Evolutionary conservation across 805 yeast species (phyloP), one percentile per base, ranked within the genome.

Genomic region (Starmerella lactis-condensi): DNA sequence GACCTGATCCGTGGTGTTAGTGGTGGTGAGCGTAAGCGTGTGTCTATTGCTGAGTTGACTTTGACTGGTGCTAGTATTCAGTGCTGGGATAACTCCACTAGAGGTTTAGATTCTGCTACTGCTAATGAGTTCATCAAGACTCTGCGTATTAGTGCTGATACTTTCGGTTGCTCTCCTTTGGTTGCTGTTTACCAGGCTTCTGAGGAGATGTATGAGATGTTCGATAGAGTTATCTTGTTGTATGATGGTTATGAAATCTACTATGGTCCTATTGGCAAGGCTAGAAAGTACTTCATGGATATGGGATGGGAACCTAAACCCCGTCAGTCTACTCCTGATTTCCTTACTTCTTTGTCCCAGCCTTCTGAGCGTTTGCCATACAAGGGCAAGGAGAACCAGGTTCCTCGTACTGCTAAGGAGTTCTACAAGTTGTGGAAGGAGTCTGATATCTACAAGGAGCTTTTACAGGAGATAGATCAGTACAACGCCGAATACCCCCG

Each of bases 11-110:
- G 78, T 49, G 77, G 81, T 57, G 77, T 74, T 24, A 72, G 85
- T 31, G 85, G 91, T 46, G 89, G 91, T 61, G 89, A 77, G 56
- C 60, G 91, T 42, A 75, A 76, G 54, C 67, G 91, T 58, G 85
- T 77, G 3, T 73, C 85, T 8, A 71, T 77, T 44, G 79, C 82
- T 8, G 92, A 77, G 54, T 76, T 76, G 1, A 56, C 74, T 28
- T 64, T 75, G 28, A 61, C 72, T 30, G 68, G 72, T 18, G 74
- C 79, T 19, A 57, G 66, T 29, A 58, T 74, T 30, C 72, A 65
- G 40, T 69, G 76, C 52, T 73, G 77, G 69, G 83, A 77, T 58
- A 78, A 78, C 47, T 75, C 85, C 5, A 78, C 92, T 5, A 67
- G 89, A 58, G 92, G 92, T 44, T 61, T 78, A 37, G 92, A 77